Evolutionary conservation across 2,329 filamentous ascomycete genomes (phyloP), one percentile per base, ranked within the genome.

Genomic region (Pseudomassariella vexata): DNA sequence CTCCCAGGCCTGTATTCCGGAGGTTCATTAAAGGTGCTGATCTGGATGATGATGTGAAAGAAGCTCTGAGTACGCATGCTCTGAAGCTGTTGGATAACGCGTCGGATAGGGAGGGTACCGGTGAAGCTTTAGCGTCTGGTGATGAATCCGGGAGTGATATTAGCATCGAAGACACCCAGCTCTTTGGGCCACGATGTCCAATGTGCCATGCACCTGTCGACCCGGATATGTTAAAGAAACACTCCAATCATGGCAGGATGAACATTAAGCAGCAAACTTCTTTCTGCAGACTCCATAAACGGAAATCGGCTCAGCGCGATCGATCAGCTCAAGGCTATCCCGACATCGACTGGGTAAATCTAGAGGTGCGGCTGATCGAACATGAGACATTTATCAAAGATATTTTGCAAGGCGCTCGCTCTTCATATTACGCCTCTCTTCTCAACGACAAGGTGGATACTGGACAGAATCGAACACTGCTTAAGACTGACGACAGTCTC

Each of bases 281-380:
- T 12, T 85, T 87, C 53, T 87, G 82, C 53, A 63, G 67, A 25
- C 58, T 65, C 6, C 83, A 87, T 60, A 75, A 72, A 46, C 68
- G 63, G 37, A 59, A 62, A 19, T 62, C 70, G 3, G 81, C 79
- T 2, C 44, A 59, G 34, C 56, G 62, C 6, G 53, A 53, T 4
- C 76, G 71, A 60, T 48, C 41, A 8, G 52, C 65, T 10, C 70
- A 64, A 25, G 69, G 73, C 0, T 92, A 90, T 51, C 87, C 87
- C 0, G 53, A 59, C 0, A 82, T 94, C 31, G 60, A 85, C 36
- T 94, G 86, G 85, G 53, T 59, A 1, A 48, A 43, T 0, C 65
- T 94, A 16, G 66, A 76, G 12, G 39, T 50, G 4, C 75, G 85
- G 6, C 71, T 89, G 19, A 51, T 60, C 4, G 48, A 56, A 5